These are phyloP conservation scores for Priceomyces carsonii DNA, from an alignment of 805 yeast species.

Conservation along the genomic window DNA sequence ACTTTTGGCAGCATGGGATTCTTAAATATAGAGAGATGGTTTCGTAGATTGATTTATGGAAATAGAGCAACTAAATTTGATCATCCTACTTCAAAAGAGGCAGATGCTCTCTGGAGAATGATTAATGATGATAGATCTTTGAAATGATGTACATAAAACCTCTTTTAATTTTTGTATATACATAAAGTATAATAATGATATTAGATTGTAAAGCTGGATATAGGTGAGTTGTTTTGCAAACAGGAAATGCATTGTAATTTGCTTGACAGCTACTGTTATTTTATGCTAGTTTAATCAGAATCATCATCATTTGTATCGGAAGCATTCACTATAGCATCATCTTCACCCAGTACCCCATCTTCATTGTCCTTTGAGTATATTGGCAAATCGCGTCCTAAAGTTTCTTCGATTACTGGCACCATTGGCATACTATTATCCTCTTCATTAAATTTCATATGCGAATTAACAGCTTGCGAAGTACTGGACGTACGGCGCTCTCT, in stretches of 20 bases:
- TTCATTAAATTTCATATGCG: slow-evolving; percentile 51
- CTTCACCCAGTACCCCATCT: slow-evolving; percentile 19
- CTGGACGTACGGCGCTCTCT: slow-evolving; percentile 35
- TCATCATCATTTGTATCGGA: slow-evolving; percentile 23
- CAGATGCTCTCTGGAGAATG: slow-evolving; percentile 45
- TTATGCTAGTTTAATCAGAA: slow-evolving; percentile 13
- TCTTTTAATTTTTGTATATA: neutral
- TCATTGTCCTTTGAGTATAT: slow-evolving; percentile 15
- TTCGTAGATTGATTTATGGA: slow-evolving; percentile 26
- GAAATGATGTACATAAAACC: slow-evolving; percentile 8
- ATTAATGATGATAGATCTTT: slow-evolving; percentile 35
- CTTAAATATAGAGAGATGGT: slow-evolving; percentile 15
- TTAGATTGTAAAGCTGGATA: neutral
- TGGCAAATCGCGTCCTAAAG: slow-evolving; percentile 17
- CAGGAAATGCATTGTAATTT: no score
- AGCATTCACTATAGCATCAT: slow-evolving; percentile 21
- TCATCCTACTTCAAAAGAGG: slow-evolving; percentile 36
- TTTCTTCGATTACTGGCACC: slow-evolving; percentile 16
- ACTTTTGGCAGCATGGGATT: no score
- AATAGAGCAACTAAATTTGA: slow-evolving; percentile 24
- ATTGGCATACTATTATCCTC: slow-evolving; percentile 14
- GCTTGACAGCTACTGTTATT: no score
- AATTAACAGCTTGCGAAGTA: slow-evolving; percentile 16
- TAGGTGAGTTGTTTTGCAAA: neutral
- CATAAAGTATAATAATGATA: slow-evolving; percentile 2